Percentiles rank a stretch among this genome's conserved stretches.
Evolutionary conservation across 2,329 filamentous ascomycete genomes (phyloP).

Genomic region (Colletotrichum siamense): DNA sequence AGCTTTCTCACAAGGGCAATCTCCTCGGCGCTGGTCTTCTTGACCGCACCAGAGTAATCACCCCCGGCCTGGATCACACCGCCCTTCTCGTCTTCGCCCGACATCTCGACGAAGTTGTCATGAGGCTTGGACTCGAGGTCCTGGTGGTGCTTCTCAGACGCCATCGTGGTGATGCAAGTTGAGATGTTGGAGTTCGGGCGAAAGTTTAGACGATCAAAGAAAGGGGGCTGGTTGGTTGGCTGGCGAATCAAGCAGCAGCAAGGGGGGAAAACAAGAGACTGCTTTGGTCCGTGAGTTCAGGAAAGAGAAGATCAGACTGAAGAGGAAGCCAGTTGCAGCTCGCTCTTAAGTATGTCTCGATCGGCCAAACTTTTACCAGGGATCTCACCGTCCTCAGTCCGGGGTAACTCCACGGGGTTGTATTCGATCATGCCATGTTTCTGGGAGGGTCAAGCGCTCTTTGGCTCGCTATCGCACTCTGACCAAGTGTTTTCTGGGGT

Average conservation of each 20-base stretch:
- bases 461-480: neutral
- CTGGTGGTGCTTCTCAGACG: neutral
- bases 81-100: conserved; percentile 25
- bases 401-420: conserved; percentile 12
- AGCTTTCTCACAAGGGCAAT: conserved; percentile 42
- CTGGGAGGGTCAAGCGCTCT: no score
- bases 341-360: neutral
- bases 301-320: neutral
- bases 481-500: neutral
- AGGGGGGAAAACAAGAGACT: neutral
- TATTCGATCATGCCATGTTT: neutral
- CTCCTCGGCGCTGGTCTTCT: conserved; percentile 36
- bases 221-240: neutral
- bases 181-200: neutral
- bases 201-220: neutral
- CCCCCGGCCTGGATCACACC: conserved; percentile 27
- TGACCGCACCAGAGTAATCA: conserved; percentile 38
- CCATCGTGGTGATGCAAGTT: neutral
- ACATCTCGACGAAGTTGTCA: conserved; percentile 29
- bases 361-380: neutral
- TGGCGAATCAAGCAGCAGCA: neutral
- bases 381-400: neutral
- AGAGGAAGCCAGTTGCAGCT: neutral
- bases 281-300: neutral
- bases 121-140: conserved; percentile 29